Conservation (phyloP, 805 yeast genomes). For the Helenozyma baotianmanensis region DNA sequence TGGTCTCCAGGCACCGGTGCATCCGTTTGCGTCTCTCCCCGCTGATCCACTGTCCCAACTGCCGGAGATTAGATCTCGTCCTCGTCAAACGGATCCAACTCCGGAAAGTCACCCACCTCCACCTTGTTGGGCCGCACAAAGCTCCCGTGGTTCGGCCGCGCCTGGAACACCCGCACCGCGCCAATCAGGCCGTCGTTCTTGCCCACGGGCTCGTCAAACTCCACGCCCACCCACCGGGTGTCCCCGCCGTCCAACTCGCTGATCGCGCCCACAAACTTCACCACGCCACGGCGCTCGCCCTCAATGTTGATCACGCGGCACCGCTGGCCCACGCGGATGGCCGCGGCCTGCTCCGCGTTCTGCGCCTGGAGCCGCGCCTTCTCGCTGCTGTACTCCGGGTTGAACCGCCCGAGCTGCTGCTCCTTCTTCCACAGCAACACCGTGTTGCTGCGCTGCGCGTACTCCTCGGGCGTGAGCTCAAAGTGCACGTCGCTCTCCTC, state of each 20-base stretch:
- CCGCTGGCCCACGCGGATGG: constrained; percentile 46
- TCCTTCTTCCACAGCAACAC: constrained; percentile 75
- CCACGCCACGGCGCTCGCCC: constrained; percentile 63
- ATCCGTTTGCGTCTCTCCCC: too few relatives aligned
- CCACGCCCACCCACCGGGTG: constrained; percentile 74
- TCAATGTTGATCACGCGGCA: constrained; percentile 45
- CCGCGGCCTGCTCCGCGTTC: constrained; percentile 21
- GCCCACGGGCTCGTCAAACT: constrained; percentile 82
- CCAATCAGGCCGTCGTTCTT: constrained; percentile 76
- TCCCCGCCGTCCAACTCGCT: constrained; percentile 51
- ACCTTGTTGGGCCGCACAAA: constrained; percentile 69
- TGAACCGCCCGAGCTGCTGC: constrained; percentile 67
- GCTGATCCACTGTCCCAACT: too few relatives aligned
- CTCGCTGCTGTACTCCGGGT: constrained; percentile 43
- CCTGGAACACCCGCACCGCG: constrained; percentile 55
- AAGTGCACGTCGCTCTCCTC: constrained; percentile 31
- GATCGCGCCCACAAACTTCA: constrained; percentile 66
- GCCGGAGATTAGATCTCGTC: constrained; percentile 24
- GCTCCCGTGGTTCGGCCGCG: constrained; percentile 62
- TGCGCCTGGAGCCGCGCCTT: constrained; percentile 23
- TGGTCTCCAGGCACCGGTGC: too few relatives aligned
- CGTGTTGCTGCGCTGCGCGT: constrained; percentile 54
- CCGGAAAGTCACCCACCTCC: constrained; percentile 65
- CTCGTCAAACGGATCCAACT: constrained; percentile 39
- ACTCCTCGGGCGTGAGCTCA: constrained; percentile 55